Base-by-base conservation (phyloP, 768 basidiomycete genomes). In the Pholiota conissans region DNA sequence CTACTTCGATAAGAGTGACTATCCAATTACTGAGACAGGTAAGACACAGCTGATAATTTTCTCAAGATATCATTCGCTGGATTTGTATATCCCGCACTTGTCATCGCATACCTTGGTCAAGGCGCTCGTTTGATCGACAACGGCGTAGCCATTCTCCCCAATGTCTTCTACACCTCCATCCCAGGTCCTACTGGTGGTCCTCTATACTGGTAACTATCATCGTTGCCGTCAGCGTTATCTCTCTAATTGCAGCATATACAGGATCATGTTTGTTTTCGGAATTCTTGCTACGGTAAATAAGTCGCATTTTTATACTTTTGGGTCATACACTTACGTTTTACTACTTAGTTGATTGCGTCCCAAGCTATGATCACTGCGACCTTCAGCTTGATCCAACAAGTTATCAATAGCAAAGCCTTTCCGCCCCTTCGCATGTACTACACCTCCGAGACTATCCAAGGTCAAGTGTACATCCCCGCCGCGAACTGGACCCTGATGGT, bases 311-410 rank as follows among this genome's bases (percentile, higher is more conserved):
- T 18, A 13, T 20, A 34, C 5, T n/a, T 10, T 6, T 20, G n/a
- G n/a, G n/a, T n/a, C 37, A 9, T 49, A 29, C 35, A 20, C 40
- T 52, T 56, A 53, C 54, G 42, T 28, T 24, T 10, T 3, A 39
- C 13, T 20, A 18, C 54, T 10, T 51, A 84, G 83, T 72, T 84
- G 49, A 78, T 85, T 37, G 85, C 84, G 9, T 86, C 84, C 4
- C 84, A 86, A 69, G 84, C 87, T 7, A 78, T 88, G 78, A 88
- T 89, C 63, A 85, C 86, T 0, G 88, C 85, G 0, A 82, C 84
- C 0, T 89, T 84, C 74, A 79, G 77, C 65, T 71, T 85, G 13
- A 62, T 83, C 4, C 85, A 89, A 61, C 89, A 89, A 69, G 72
- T 89, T 47, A 79, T 89, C 61, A 84, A 84, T 63, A 77, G 80